Evolutionary conservation across 768 basidiomycete genomes (phyloP), one percentile per base, ranked within the genome.

Genomic region (Lactarius indigo): DNA sequence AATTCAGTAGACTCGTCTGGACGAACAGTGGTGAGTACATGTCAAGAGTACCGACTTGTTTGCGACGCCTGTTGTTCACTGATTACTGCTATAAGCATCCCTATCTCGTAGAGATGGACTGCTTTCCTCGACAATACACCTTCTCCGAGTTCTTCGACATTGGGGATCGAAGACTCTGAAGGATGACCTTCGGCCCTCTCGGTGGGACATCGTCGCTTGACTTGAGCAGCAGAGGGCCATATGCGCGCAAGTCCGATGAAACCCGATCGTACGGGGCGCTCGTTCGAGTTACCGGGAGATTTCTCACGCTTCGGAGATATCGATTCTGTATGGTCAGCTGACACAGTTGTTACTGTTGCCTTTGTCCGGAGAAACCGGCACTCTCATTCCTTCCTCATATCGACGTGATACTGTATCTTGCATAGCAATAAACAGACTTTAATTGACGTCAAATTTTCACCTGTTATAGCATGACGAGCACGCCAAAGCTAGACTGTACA

Each of bases 71-170:
- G 28, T 28, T 6, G 30, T n/a, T 57, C 13, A 12, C 33, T 62
- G 42, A 57, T 47, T 6, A 30, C 26, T 39, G 50, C 13, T 44
- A 33, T 10, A n/a, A 64, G 58, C 66, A 67, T 8, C 61, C 57
- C 5, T 67, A 64, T 13, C 57, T 63, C 18, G 41, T 33, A 3
- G 66, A 67, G 57, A 63, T 67, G 62, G 66, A 67, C 13, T 62
- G 52, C 13, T 67, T 67, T 37, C 66, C 66, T 55, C 61, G 66
- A 55, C 62, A 47, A 20, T 10, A 26, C 33, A 59, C 57, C 26
- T 67, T 67, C 39, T 35, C 58, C 10, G 58, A 67, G 41, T 67
- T 63, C 37, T 64, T 64, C 52, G 39, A 47, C 39, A 18, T 44
- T 37, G 57, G 41, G 20, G 2, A 9, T 31, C 30, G 23, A n/a